phyloP scores from a whole-genome alignment of 1,139 yeast genomes.

The Lodderomyces orthopsilosis region DNA sequence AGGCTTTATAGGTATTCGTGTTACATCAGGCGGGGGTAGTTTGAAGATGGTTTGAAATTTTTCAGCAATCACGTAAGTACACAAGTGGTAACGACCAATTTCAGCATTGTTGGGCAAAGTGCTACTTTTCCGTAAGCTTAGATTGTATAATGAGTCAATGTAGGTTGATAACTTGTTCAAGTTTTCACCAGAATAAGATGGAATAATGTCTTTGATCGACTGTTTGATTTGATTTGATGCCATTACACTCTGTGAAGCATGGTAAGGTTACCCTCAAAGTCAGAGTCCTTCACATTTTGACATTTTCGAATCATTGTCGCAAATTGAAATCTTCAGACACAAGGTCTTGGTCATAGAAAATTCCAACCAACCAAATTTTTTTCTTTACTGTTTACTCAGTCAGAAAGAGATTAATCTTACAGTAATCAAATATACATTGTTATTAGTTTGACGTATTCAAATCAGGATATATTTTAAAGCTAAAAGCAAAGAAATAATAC shows the following conservation, averaged over 20 bases:
- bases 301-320: neutral
- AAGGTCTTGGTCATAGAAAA: neutral
- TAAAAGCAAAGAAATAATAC: neutral
- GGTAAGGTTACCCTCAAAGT: too few species aligned
- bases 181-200: conserved; percentile 45
- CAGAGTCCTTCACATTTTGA: neutral
- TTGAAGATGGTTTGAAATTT: conserved; percentile 40
- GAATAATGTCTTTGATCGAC: conserved; percentile 47
- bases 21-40: conserved; percentile 46
- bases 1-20: conserved; percentile 59
- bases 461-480: too few species aligned
- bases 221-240: conserved; percentile 23
- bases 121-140: conserved; percentile 37
- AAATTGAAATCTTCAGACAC: neutral
- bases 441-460: too few species aligned
- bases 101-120: conserved; percentile 52
- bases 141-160: conserved; percentile 49
- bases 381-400: neutral
- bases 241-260: neutral
- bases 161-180: conserved; percentile 48
- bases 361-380: conserved; percentile 16
- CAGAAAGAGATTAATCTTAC: neutral
- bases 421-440: neutral
- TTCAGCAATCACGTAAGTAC: conserved; percentile 61
- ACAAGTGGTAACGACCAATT: conserved; percentile 61